These are phyloP conservation scores for Parachaetomium inaequale DNA, from an alignment of 495 filamentous ascomycete species.

Conservation along the genomic window DNA sequence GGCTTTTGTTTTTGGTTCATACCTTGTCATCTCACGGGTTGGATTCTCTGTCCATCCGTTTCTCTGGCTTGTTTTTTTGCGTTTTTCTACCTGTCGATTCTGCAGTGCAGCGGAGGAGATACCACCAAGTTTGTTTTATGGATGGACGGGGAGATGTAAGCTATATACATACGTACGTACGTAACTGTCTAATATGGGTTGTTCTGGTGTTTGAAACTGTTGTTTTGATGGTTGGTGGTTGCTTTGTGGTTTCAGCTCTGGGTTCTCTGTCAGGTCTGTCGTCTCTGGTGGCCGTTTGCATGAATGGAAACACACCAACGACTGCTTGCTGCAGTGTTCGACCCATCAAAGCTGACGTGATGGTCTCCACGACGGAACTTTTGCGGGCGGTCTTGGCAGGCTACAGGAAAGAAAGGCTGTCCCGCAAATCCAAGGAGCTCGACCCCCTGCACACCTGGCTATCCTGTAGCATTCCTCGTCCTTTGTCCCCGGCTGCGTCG, in stretches of 20 bases:
- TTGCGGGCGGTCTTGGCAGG: too few relatives aligned
- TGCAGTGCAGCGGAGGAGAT: slow-evolving; percentile 12
- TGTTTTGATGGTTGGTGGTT: background rate
- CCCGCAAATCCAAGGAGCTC: too few relatives aligned
- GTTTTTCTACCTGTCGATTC: background rate
- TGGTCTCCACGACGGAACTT: too few relatives aligned
- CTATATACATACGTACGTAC: slow-evolving; percentile 11
- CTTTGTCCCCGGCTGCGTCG: too few relatives aligned
- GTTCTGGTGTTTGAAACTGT: background rate
- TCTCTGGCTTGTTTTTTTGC: background rate
- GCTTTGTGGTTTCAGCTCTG: background rate
- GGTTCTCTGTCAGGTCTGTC: background rate
- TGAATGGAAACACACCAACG: too few relatives aligned
- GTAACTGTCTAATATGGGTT: slow-evolving; percentile 16
- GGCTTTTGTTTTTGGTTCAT: background rate
- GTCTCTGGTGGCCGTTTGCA: too few relatives aligned
- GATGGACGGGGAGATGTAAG: background rate
- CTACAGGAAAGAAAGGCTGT: too few relatives aligned
- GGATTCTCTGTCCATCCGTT: background rate
- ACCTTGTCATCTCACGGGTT: background rate
- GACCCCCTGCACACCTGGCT: too few relatives aligned
- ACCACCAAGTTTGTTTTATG: slow-evolving; percentile 11
- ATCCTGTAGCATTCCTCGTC: too few relatives aligned
- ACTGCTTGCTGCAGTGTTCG: too few relatives aligned
- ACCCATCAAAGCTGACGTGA: too few relatives aligned